Base-by-base conservation (phyloP, 495 filamentous ascomycete genomes). In the Tuber calosporum region DNA sequence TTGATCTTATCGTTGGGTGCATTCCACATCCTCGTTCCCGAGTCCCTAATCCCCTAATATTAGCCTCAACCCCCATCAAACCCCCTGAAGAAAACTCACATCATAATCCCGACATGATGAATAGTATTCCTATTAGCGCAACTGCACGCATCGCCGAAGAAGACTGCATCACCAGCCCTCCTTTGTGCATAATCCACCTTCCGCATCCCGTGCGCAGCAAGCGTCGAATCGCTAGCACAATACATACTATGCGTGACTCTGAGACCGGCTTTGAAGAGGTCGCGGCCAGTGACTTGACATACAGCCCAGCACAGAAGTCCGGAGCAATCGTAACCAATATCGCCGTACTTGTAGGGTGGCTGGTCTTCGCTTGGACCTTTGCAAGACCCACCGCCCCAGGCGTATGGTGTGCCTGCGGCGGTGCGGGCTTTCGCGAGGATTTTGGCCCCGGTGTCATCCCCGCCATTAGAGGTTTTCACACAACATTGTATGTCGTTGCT, bases 351-450 rank as follows among this genome's bases (percentile, higher is more conserved):
- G 22, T 39, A 72, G 41, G 73, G 73, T 15, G 69, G 73, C 5
- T 74, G 17, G n/a, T 79, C 81, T 13, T 69, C 66, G 2, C 80
- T 77, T 11, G 80, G 75, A 2, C 81, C 76, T 5, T 20, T 45
- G 75, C 81, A 82, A 69, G 53, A 78, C 42, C 81, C 81, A 30
- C 81, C 80, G 19, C 78, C 81, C 80, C 77, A 82, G 39, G 71
- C 76, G 67, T 78, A 74, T 19, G 73, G 73, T 11, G 26, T 26
- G 42, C 73, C 73, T 1, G 48, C 69, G 1, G 68, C 68, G n/a
- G 45, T 53, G 68, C 42, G 36, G 13, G 73, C 73, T 40, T 74
- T 74, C 9, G 8, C 36, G 19, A 74, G 70, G 39, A 72, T 74
- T 45, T 30, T 66, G 4, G n/a, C 42, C 1, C 42, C 73, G 26